Evolutionary conservation across 306 rosid species (phyloP).

Genomic region (barrel medic (Medicago truncatula)): DNA sequence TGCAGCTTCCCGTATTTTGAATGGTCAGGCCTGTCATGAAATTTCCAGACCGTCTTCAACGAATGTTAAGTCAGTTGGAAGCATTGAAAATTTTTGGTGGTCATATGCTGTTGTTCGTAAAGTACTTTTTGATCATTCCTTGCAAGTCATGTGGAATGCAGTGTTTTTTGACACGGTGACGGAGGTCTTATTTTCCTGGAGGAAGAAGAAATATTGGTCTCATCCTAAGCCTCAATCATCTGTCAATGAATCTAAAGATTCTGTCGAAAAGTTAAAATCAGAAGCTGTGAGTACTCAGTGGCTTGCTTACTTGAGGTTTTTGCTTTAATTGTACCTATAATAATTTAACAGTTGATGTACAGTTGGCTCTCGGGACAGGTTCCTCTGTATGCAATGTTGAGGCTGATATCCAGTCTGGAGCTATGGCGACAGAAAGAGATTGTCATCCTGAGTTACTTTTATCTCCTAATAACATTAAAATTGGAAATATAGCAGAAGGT

Average conservation of each 20-base stretch:
- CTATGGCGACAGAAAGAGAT: conserved; percentile 41
- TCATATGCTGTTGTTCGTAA: conserved; percentile 69
- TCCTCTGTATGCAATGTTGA: conserved; percentile 48
- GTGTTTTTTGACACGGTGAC: conserved; percentile 73
- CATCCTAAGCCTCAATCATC: conserved; percentile 42
- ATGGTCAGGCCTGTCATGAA: conserved; percentile 42
- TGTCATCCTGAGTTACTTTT: conserved; percentile 43
- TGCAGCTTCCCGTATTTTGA: conserved; percentile 34
- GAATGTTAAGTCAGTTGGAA: conserved; percentile 68
- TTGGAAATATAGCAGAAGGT: conserved; percentile 43
- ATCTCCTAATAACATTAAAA: conserved; percentile 40
- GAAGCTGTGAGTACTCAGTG: conserved; percentile 76
- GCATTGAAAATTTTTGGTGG: conserved; percentile 76
- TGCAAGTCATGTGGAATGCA: conserved; percentile 92
- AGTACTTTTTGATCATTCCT: conserved; percentile 70
- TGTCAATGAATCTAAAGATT: conserved; percentile 44
- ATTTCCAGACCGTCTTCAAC: conserved; percentile 44
- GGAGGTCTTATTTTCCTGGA: conserved; percentile 68
- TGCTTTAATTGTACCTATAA: conserved; percentile 40
- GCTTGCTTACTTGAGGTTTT: conserved; percentile 40
- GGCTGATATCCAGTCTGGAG: conserved; percentile 54
- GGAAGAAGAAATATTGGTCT: conserved; percentile 79
- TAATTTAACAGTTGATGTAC: conserved; percentile 51
- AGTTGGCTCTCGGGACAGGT: conserved; percentile 53
- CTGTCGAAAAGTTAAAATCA: conserved; percentile 47